Evolutionary conservation across 305 asterid genomes (phyloP), one percentile per base, ranked within the genome.

Genomic region (Fraxinus angustifolia): DNA sequence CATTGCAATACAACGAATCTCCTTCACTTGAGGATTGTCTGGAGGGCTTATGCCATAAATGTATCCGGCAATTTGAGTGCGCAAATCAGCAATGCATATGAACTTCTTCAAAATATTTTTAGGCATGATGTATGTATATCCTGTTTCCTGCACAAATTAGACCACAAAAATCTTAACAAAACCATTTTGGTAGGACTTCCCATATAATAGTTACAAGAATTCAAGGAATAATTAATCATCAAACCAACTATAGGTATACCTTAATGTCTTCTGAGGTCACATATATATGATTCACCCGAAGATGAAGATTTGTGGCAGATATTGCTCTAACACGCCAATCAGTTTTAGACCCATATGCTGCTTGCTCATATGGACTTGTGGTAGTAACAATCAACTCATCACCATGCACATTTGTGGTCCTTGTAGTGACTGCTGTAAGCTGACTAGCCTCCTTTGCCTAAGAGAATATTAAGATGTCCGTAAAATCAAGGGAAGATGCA

Each of bases 281-380:
- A 78, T 96, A 96, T 71, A 96, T 96, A 83, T 96, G 99, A 87
- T 96, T 96, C 82, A 96, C 99, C 2, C 98, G 90, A 77, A 96
- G 98, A 87, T 96, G 93, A 21, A 96, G 98, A 82, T 94, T 96
- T 87, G 99, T 94, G n/a, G 98, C 98, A 23, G 99, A 96, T 77
- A 96, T 94, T 80, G 99, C 98, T 87, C 99, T 91, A 56, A 96
- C 97, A 79, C 99, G 99, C 99, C 99, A 96, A 88, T 96, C 98
- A 2, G 98, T 96, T 87, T 93, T 94, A 2, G 97, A 89, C 45
- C 94, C 97, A 82, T 88, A 94, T 67, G 98, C 91, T 50, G 96
- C 91, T 84, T 96, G 99, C 87, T 93, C 98, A 65, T 92, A 96
- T 11, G 99, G 99, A 89, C 99, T 96, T 10, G 97, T 96, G 2